Evolutionary conservation across 2,329 filamentous ascomycete species (phyloP), one percentile per base, ranked within the genome.

Genomic region (Coleophoma eucalyptorum): DNA sequence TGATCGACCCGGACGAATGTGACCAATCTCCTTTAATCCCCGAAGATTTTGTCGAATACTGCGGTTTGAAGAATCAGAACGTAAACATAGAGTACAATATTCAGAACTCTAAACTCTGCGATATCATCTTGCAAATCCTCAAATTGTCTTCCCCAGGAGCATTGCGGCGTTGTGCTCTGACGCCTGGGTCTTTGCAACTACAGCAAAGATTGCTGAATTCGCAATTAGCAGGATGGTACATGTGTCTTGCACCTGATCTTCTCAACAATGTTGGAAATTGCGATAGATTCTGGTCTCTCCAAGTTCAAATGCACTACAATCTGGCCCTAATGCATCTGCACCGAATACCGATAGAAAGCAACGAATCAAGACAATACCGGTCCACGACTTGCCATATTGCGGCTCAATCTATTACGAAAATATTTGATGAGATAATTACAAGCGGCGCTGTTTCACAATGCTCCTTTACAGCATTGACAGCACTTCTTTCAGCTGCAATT

Each of bases 21-120:
- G 53, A 55, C 21, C 50, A 52, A 31, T 19, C 48, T 3, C 53
- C 48, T 18, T 32, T 55, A 11, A 12, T 26, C 3, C 15, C 40
- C 5, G 50, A 55, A 21, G 53, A 55, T 40, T 53, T 50, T 31
- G 46, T 46, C 15, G 53, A 55, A 43, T 43, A 43, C n/a, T 37
- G 40, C 35, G 48, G 38, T 4, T 21, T 35, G 5, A 35, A 18
- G 18, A 53, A 53, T 20, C 19, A 52, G 21, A 31, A 49, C 37
- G 31, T 54, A 13, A 32, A 50, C 26, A 33, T 55, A 13, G 44
- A 52, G 13, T 53, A 55, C 37, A 43, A 48, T 26, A 43, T 45
- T 12, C 50, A 46, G 21, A 55, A 53, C 16, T 20, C 43, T 12
- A 49, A 45, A 8, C 34, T 55, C 5, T 55, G 53, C 32, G 26